Conservation (phyloP, 1,284 basidiomycete species). For the Anthracocystis walkeri region DNA sequence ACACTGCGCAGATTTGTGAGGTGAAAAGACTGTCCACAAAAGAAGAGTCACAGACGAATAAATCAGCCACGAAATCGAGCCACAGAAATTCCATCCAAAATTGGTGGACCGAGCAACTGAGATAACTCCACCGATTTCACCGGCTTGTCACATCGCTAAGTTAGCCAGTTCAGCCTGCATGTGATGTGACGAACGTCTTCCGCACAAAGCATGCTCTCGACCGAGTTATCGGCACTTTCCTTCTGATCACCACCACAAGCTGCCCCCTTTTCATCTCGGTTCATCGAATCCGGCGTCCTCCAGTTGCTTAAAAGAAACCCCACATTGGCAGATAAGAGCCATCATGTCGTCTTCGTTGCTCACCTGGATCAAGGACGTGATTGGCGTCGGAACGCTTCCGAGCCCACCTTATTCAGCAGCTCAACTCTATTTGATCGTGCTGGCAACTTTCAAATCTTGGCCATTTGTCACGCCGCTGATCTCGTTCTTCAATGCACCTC, state of each 20-base stretch:
- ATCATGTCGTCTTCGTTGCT: constrained; percentile 25
- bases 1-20: neutral
- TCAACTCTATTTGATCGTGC: constrained; percentile 53
- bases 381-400: constrained; percentile 40
- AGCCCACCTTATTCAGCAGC: constrained; percentile 49
- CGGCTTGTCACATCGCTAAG: too few relatives aligned
- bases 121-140: too few relatives aligned
- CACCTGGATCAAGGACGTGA: constrained; percentile 45
- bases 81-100: neutral
- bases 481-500: constrained; percentile 77
- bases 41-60: neutral
- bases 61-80: neutral
- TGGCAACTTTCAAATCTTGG: constrained; percentile 70
- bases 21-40: neutral
- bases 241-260: neutral
- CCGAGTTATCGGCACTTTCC: too few relatives aligned
- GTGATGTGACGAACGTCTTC: too few relatives aligned
- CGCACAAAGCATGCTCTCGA: too few relatives aligned
- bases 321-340: neutral
- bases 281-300: neutral
- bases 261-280: neutral
- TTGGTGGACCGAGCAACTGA: too few relatives aligned
- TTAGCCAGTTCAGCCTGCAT: too few relatives aligned
- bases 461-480: constrained; percentile 71
- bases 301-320: neutral